Percentiles rank a stretch among this genome's conserved stretches.
phyloP scores from a whole-genome alignment of 495 filamentous ascomycete species.

The Penicillium alfredii region DNA sequence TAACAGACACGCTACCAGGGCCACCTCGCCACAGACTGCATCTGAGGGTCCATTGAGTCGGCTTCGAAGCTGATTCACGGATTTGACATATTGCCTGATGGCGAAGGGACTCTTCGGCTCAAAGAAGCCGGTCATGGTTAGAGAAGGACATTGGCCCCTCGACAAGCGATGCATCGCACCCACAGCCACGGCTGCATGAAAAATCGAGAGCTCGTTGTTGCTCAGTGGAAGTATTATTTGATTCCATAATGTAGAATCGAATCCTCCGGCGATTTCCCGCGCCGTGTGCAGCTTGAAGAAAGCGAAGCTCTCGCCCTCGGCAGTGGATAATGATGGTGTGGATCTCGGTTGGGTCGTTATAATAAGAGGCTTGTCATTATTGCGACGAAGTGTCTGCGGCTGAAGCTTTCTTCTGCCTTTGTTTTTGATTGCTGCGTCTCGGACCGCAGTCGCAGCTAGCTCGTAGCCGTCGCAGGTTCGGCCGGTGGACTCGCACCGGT shows the following conservation, averaged over 20 bases:
- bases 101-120: background rate
- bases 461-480: background rate
- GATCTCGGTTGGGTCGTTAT: background rate
- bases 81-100: slow-evolving; percentile 1
- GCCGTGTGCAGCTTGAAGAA: background rate
- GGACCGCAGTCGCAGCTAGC: background rate
- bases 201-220: background rate
- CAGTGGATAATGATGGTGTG: background rate
- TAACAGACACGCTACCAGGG: slow-evolving; percentile 2
- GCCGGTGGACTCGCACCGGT: background rate
- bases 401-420: background rate
- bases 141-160: background rate
- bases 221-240: background rate
- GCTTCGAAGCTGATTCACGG: background rate
- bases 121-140: background rate
- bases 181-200: slow-evolving; percentile 3
- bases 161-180: slow-evolving; percentile 1
- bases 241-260: background rate
- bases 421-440: background rate
- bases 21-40: background rate
- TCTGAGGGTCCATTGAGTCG: background rate
- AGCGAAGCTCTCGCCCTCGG: background rate
- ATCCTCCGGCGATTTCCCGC: background rate
- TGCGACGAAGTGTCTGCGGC: background rate
- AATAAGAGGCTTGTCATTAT: background rate